Percentiles rank a stretch among this genome's conserved stretches.
phyloP scores from a whole-genome alignment of 345 rosid species.

The Pistacia atlantica region DNA sequence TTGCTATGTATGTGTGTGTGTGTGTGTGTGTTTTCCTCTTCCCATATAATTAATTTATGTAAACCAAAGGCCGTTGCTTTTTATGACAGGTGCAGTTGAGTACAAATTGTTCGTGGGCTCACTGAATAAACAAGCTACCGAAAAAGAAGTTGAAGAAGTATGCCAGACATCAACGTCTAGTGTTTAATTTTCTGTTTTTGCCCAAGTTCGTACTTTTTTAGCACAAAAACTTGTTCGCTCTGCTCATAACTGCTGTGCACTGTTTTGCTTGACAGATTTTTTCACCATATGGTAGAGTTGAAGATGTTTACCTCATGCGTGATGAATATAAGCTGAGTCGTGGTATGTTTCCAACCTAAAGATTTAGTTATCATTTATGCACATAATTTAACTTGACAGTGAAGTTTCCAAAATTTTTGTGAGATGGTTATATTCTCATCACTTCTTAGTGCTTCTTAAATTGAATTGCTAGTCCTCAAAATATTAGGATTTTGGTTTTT shows the following conservation, averaged over 20 bases:
- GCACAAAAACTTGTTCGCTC: conserved; percentile 1
- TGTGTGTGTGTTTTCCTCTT: background rate
- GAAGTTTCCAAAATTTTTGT: background rate
- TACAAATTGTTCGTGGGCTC: conserved; percentile 96
- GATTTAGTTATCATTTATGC: background rate
- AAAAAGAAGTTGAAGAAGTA: conserved; percentile 96
- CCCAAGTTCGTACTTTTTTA: background rate
- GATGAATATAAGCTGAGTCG: conserved; percentile 96
- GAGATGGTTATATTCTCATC: conserved; percentile 3
- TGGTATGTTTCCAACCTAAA: conserved; percentile 47
- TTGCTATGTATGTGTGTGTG: background rate
- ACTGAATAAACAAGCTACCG: conserved; percentile 87
- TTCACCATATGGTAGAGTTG: conserved; percentile 80
- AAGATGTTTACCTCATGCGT: conserved; percentile 99
- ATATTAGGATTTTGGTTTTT: background rate
- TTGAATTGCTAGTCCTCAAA: background rate
- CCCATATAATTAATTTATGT: conserved; percentile 12
- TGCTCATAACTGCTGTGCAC: conserved; percentile 6
- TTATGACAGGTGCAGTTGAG: conserved; percentile 78
- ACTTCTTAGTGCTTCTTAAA: background rate
- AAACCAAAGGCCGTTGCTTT: conserved; percentile 22
- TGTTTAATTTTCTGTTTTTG: conserved; percentile 17
- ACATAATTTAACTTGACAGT: too few relatives aligned
- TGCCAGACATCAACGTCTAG: conserved; percentile 20
- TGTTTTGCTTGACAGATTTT: conserved; percentile 60